phyloP scores from a whole-genome alignment of 2,329 filamentous ascomycete species.

The Graphilbum fragrans region DNA sequence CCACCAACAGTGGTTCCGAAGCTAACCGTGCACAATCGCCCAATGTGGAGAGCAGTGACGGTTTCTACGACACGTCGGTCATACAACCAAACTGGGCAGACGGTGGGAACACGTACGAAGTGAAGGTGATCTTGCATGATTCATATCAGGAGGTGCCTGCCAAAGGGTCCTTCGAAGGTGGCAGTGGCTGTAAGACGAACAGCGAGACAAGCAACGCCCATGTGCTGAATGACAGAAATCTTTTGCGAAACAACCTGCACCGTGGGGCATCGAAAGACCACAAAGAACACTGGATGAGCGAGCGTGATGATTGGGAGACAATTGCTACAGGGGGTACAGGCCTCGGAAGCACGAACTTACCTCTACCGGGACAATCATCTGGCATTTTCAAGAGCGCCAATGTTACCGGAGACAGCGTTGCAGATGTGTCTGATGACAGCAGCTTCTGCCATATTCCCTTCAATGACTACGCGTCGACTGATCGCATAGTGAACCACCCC shows the following conservation, averaged over 20 bases:
- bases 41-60: constrained; percentile 3
- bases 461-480: constrained; percentile 15
- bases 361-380: not conserved
- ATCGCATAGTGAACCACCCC: constrained; percentile 15
- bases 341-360: constrained; percentile 12
- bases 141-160: not conserved
- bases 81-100: constrained; percentile 8
- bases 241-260: not conserved
- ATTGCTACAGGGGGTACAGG: constrained; percentile 19
- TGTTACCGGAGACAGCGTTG: constrained; percentile 27
- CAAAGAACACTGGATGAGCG: too few relatives aligned
- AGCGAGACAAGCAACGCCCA: too few relatives aligned
- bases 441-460: constrained; percentile 7
- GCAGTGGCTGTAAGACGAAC: too few relatives aligned
- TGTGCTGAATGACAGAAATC: not conserved
- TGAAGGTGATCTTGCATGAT: constrained; percentile 13
- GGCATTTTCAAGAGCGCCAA: constrained; percentile 5
- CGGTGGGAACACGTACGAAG: constrained; percentile 7
- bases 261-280: not conserved
- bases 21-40: not conserved
- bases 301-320: constrained; percentile 27
- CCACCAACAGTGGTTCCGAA: not conserved
- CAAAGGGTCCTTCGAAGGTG: too few relatives aligned
- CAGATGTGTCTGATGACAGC: constrained; percentile 27
- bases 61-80: constrained; percentile 8